Evolutionary conservation across 192 early-diverging fungal species (phyloP).

Genomic region (Backusella tarrabulga): DNA sequence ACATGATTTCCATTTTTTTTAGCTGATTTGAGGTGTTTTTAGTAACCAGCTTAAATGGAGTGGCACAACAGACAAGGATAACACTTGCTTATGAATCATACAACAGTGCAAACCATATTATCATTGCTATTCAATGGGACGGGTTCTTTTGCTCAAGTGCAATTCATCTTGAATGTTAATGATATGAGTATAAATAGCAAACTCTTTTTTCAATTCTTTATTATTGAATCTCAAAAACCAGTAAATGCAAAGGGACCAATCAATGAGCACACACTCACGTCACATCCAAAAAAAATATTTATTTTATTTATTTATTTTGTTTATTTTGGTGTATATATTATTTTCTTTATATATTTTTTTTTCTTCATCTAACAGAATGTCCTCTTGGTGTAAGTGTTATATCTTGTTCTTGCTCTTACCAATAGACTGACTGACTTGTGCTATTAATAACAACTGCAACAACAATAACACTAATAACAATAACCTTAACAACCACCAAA

Average conservation of each 20-base stretch:
- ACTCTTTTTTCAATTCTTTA: too few relatives aligned
- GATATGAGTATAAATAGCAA: too few relatives aligned
- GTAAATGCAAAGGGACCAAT: constrained; percentile 6
- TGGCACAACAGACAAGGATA: too few relatives aligned
- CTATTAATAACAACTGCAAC: not conserved
- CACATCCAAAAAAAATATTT: not conserved
- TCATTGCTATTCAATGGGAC: too few relatives aligned
- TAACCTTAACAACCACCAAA: not conserved
- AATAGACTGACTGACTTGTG: not conserved
- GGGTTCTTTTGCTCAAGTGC: too few relatives aligned
- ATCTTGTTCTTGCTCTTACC: not conserved
- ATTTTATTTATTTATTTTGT: not conserved
- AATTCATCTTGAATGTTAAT: too few relatives aligned
- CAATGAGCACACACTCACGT: not conserved
- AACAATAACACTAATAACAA: not conserved
- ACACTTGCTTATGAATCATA: too few relatives aligned
- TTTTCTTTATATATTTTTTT: not conserved
- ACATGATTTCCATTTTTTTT: not conserved
- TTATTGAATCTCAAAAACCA: too few relatives aligned
- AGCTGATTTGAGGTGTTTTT: too few relatives aligned
- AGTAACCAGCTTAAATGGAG: too few relatives aligned
- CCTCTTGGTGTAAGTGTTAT: constrained; percentile 23
- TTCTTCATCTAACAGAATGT: constrained; percentile 8
- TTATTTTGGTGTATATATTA: not conserved
- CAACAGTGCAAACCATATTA: too few relatives aligned